Evolutionary conservation across 106 monocot species (phyloP).

Genomic region (Chionographis japonica): DNA sequence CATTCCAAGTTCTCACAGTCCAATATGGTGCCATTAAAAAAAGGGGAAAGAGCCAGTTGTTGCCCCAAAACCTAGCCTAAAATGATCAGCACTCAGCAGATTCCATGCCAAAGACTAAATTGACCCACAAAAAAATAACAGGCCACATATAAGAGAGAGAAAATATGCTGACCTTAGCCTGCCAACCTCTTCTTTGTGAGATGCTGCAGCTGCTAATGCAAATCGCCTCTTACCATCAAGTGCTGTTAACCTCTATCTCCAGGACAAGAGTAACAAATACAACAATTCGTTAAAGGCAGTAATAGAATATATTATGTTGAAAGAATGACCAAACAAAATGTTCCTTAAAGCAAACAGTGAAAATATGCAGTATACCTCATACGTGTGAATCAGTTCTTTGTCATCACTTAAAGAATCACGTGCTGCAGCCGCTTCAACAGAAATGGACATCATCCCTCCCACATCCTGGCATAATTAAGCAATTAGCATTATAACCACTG

Average conservation of each 20-base stretch:
- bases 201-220: constrained; percentile 89
- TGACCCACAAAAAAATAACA: background rate
- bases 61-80: too few relatives aligned
- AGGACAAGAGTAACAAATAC: constrained; percentile 12
- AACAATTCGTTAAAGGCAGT: background rate
- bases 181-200: constrained; percentile 96
- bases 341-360: background rate
- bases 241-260: constrained; percentile 79
- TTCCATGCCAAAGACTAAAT: background rate
- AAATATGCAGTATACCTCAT: constrained; percentile 48
- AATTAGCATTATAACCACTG: constrained; percentile 1
- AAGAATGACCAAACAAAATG: constrained; percentile 1
- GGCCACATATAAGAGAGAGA: background rate
- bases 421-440: constrained; percentile 97
- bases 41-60: too few relatives aligned
- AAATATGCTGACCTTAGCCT: constrained; percentile 65
- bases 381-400: constrained; percentile 89
- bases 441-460: constrained; percentile 99
- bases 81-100: too few relatives aligned
- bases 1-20: too few relatives aligned
- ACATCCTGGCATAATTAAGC: constrained; percentile 63
- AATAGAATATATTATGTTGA: constrained; percentile 1
- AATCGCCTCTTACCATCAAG: constrained; percentile 96
- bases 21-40: too few relatives aligned
- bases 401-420: constrained; percentile 90